A percentile compares a stretch with the other conserved stretches of the same genome.
phyloP scores from a whole-genome alignment of 2,329 filamentous ascomycete genomes.

The Lasiodiplodia sp. region DNA sequence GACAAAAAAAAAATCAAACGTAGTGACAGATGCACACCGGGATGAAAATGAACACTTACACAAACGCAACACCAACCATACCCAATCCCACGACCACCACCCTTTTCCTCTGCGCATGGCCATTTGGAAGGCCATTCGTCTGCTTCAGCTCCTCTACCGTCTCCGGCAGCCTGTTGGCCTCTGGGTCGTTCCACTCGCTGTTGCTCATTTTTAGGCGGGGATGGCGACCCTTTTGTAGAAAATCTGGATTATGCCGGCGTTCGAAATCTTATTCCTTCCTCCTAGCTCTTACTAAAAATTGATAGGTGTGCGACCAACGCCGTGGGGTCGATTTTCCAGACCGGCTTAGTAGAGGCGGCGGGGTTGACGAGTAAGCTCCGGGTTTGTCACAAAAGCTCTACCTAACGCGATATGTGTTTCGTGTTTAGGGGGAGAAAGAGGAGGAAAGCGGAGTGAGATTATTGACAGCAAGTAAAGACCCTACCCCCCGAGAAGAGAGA shows the following conservation, averaged over 20 bases:
- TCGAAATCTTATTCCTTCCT: not conserved
- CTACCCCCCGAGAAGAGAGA: too few relatives aligned
- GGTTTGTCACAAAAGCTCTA: not conserved
- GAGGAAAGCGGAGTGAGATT: not conserved
- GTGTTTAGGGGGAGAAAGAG: not conserved
- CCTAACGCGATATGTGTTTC: not conserved
- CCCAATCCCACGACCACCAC: slow-evolving; percentile 86
- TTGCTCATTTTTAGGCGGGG: slow-evolving; percentile 47
- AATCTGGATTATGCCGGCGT: not conserved
- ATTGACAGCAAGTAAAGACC: not conserved
- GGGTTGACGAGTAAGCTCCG: slow-evolving; percentile 14
- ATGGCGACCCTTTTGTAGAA: not conserved
- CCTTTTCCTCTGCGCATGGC: slow-evolving; percentile 62
- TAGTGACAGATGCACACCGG: too few relatives aligned
- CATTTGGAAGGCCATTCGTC: slow-evolving; percentile 33
- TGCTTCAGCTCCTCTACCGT: slow-evolving; percentile 48
- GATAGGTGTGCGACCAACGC: not conserved
- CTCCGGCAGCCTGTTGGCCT: slow-evolving; percentile 55
- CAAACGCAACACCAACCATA: slow-evolving; percentile 90
- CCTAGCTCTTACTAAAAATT: not conserved
- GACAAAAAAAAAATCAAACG: too few relatives aligned
- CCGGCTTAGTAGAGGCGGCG: slow-evolving; percentile 38
- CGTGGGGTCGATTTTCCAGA: slow-evolving; percentile 30
- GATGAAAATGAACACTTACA: slow-evolving; percentile 63
- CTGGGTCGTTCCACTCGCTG: slow-evolving; percentile 54